Conservation (phyloP, 768 basidiomycete species). For the Tubosaeta sp. region DNA sequence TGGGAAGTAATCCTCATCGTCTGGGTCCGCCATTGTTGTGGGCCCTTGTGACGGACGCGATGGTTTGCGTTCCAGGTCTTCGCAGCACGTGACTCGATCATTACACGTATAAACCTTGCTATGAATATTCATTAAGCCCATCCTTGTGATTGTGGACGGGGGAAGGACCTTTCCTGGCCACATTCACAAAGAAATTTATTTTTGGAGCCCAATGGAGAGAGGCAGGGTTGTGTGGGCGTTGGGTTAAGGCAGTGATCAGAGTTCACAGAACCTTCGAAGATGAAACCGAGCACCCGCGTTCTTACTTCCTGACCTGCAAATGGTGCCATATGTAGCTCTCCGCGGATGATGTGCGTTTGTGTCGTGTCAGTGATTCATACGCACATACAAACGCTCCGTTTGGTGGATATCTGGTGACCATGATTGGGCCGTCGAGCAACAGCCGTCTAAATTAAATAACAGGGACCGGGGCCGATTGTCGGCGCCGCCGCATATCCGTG, state of each 20-base stretch:
- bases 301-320: background rate
- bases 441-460: background rate
- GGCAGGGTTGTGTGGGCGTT: background rate
- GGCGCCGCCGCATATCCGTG: slow-evolving; percentile 1
- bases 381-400: background rate
- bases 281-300: background rate
- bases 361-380: background rate
- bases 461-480: slow-evolving; percentile 10
- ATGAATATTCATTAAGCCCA: too few relatives aligned
- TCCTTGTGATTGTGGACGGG: too few relatives aligned
- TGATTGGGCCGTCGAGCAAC: background rate
- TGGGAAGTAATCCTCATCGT: slow-evolving; percentile 48
- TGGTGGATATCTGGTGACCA: background rate
- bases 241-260: background rate
- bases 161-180: background rate
- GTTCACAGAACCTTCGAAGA: background rate
- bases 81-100: background rate
- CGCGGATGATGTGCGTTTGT: background rate
- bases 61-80: background rate
- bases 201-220: background rate
- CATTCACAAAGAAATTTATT: background rate
- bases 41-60: slow-evolving; percentile 1
- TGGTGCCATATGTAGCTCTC: background rate
- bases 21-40: slow-evolving; percentile 17
- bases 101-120: too few relatives aligned